These are phyloP conservation scores for Penicillium dipodomyicola DNA, from an alignment of 495 filamentous ascomycete species.

Conservation along the genomic window DNA sequence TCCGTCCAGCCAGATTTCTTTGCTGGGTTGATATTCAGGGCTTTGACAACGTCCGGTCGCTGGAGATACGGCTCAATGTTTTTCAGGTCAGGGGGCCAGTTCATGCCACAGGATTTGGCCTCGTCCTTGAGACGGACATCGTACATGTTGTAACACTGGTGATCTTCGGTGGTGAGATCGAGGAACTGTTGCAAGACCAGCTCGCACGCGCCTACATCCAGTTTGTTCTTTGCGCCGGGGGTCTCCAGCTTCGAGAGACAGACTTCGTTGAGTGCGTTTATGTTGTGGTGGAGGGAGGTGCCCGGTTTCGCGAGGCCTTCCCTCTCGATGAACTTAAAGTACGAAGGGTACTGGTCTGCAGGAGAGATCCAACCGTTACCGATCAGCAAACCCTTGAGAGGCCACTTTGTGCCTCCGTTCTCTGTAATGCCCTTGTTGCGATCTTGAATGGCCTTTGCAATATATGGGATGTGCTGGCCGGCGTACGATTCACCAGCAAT, in stretches of 20 bases:
- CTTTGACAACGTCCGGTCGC: slow-evolving; percentile 70
- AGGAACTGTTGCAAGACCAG: slow-evolving; percentile 68
- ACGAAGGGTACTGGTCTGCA: slow-evolving; percentile 83
- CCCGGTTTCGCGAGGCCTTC: slow-evolving; percentile 67
- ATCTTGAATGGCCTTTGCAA: slow-evolving; percentile 80
- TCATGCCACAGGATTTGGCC: slow-evolving; percentile 78
- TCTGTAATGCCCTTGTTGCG: slow-evolving; percentile 58
- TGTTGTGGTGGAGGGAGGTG: slow-evolving; percentile 56
- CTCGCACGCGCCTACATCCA: slow-evolving; percentile 73
- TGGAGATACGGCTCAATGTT: slow-evolving; percentile 80
- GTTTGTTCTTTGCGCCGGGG: slow-evolving; percentile 52
- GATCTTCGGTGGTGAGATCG: slow-evolving; percentile 51
- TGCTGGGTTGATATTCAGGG: slow-evolving; percentile 77
- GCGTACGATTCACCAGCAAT: slow-evolving; percentile 95
- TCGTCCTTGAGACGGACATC: slow-evolving; percentile 78
- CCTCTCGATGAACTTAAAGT: slow-evolving; percentile 74
- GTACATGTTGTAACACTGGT: slow-evolving; percentile 87
- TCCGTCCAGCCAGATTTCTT: slow-evolving; percentile 90
- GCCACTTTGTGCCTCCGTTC: slow-evolving; percentile 56
- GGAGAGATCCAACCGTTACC: slow-evolving; percentile 98
- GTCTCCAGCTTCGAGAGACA: slow-evolving; percentile 58
- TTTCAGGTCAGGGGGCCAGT: slow-evolving; percentile 85
- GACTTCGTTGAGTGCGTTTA: slow-evolving; percentile 68
- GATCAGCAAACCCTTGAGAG: slow-evolving; percentile 83
- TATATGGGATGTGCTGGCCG: slow-evolving; percentile 95